A percentile compares a stretch with the other conserved stretches of the same genome.
phyloP scores from a whole-genome alignment of 169 alveolate species.

The Plasmodium relictum region DNA sequence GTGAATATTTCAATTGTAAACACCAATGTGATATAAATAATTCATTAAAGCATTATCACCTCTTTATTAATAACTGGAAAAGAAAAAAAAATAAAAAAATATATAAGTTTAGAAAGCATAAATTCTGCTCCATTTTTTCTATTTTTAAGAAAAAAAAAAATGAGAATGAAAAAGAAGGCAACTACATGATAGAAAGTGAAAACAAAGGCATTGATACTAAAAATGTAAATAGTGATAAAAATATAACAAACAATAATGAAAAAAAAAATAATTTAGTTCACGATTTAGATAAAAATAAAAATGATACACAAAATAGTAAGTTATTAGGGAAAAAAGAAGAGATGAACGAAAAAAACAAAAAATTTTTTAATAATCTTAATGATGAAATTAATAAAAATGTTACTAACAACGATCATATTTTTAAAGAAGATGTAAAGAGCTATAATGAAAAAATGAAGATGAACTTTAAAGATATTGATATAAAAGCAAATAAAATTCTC shows the following conservation, averaged over 20 bases:
- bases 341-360: not conserved
- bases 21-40: not conserved
- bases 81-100: constrained; percentile 1
- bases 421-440: not conserved
- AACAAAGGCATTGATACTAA: not conserved
- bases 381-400: not conserved
- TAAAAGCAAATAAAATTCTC: constrained; percentile 17
- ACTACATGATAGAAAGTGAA: not conserved
- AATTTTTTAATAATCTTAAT: not conserved
- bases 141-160: constrained; percentile 3
- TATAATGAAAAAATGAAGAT: not conserved
- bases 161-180: not conserved
- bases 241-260: not conserved
- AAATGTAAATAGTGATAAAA: not conserved
- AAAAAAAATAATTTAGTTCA: not conserved
- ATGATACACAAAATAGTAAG: not conserved
- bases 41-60: not conserved
- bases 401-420: not conserved
- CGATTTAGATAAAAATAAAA: not conserved
- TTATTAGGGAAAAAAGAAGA: not conserved
- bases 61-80: constrained; percentile 8
- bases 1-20: not conserved
- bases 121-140: constrained; percentile 7
- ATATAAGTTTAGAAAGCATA: not conserved
- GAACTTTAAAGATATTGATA: not conserved